phyloP scores from a whole-genome alignment of 1,284 basidiomycete species.

The Sanghuangporus weigelae region DNA sequence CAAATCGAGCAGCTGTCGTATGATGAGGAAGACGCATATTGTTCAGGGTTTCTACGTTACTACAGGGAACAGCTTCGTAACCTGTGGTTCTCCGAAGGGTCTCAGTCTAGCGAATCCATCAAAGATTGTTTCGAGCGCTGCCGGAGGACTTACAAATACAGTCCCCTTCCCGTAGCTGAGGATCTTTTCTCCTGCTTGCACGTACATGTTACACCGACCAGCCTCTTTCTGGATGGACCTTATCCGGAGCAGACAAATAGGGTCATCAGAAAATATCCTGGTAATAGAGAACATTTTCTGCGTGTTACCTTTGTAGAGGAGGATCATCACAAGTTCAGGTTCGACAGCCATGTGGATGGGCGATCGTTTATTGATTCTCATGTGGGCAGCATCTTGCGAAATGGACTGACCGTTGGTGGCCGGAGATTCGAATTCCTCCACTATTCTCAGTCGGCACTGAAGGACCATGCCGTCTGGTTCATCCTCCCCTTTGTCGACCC shows the following conservation, averaged over 20 bases:
- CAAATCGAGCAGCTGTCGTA: background rate
- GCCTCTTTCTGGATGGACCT: conserved; percentile 53
- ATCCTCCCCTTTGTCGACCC: conserved; percentile 42
- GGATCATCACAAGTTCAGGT: conserved; percentile 41
- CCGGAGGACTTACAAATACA: conserved; percentile 25
- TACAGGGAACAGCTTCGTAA: conserved; percentile 31
- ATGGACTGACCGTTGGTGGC: conserved; percentile 38
- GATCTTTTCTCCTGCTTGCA: conserved; percentile 51
- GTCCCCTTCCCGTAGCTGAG: conserved; percentile 26
- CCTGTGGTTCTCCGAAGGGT: conserved; percentile 26
- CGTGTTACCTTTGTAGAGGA: conserved; percentile 64
- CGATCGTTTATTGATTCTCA: conserved; percentile 38
- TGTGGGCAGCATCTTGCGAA: conserved; percentile 36
- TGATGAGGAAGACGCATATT: conserved; percentile 31
- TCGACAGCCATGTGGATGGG: conserved; percentile 48
- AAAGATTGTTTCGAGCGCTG: conserved; percentile 33
- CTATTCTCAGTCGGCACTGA: conserved; percentile 45
- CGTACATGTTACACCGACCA: conserved; percentile 55
- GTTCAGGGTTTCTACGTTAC: conserved; percentile 37
- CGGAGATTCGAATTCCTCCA: conserved; percentile 37
- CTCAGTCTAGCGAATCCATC: conserved; percentile 25
- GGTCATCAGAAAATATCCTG: conserved; percentile 47
- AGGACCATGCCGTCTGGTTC: conserved; percentile 55
- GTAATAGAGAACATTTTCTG: conserved; percentile 51
- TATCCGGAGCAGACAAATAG: conserved; percentile 62